Conservation (phyloP, 2,329 filamentous ascomycete species). For the Cladosporium sp. region DNA sequence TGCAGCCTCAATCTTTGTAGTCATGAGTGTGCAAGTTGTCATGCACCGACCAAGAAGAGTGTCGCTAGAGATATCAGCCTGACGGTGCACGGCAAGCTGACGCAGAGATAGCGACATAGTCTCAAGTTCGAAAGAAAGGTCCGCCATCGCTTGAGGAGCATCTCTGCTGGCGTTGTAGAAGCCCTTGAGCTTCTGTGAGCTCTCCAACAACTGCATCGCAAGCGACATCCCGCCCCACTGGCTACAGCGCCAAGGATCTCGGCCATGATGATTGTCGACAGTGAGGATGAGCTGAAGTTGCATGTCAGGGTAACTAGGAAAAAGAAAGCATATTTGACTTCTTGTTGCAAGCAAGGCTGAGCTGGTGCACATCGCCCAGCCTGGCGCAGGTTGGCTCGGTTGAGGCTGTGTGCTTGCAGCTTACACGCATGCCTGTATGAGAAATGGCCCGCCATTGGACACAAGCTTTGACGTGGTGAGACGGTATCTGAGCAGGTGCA, state of each 20-base stretch:
- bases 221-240: slow-evolving; percentile 20
- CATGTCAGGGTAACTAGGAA: too few relatives aligned
- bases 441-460: not conserved
- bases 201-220: slow-evolving; percentile 20
- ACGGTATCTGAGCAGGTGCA: not conserved
- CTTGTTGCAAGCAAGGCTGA: not conserved
- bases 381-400: not conserved
- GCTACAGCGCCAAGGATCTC: slow-evolving; percentile 21
- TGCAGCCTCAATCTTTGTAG: not conserved
- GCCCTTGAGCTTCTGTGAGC: slow-evolving; percentile 16
- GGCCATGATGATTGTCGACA: slow-evolving; percentile 7
- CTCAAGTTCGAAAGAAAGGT: slow-evolving; percentile 3
- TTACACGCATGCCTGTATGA: not conserved
- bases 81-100: not conserved
- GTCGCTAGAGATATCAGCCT: not conserved
- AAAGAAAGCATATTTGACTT: not conserved
- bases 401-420: not conserved
- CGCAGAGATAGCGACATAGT: slow-evolving; percentile 12
- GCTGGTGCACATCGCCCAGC: not conserved
- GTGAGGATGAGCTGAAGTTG: too few relatives aligned
- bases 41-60: slow-evolving; percentile 12
- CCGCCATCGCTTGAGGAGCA: slow-evolving; percentile 5
- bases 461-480: not conserved
- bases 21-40: not conserved
- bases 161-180: slow-evolving; percentile 17